A percentile compares a stretch with the other conserved stretches of the same genome.
phyloP scores from a whole-genome alignment of 2,329 filamentous ascomycete genomes.

The Elsinoe ampelina region DNA sequence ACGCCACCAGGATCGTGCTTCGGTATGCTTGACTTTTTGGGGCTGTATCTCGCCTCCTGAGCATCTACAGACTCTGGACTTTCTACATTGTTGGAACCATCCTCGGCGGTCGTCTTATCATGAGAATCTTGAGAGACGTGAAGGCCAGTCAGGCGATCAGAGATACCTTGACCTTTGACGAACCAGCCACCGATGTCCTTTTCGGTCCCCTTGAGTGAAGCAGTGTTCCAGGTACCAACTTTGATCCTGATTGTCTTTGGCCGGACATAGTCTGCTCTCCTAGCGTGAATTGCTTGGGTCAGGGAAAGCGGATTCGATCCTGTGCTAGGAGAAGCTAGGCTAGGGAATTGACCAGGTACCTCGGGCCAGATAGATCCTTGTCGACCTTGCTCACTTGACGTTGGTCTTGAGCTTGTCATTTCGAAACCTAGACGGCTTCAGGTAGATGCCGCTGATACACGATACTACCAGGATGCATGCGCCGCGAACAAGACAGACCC shows the following conservation, averaged over 20 bases:
- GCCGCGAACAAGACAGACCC: no score
- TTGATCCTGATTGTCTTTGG: constrained; percentile 72
- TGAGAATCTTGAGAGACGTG: constrained; percentile 22
- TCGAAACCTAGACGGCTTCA: background rate
- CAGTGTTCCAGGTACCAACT: constrained; percentile 92
- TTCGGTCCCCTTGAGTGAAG: constrained; percentile 72
- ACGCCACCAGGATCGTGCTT: constrained; percentile 38
- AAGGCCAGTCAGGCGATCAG: constrained; percentile 52
- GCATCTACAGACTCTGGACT: constrained; percentile 19
- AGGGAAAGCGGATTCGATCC: constrained; percentile 39
- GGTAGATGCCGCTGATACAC: background rate
- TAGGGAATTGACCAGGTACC: constrained; percentile 3
- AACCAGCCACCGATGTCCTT: constrained; percentile 88
- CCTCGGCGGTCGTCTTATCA: constrained; percentile 19
- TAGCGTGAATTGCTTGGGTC: constrained; percentile 55
- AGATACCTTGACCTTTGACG: constrained; percentile 62
- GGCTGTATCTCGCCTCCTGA: constrained; percentile 39
- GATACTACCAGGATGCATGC: background rate
- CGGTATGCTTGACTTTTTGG: constrained; percentile 36
- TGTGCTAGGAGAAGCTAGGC: background rate
- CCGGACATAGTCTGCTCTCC: constrained; percentile 69
- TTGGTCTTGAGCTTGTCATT: constrained; percentile 15
- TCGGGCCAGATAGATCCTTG: background rate
- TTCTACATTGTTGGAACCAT: constrained; percentile 36
- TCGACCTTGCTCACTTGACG: background rate